phyloP scores from a whole-genome alignment of 2,329 filamentous ascomycete species.

The Neofusicoccum ribis region DNA sequence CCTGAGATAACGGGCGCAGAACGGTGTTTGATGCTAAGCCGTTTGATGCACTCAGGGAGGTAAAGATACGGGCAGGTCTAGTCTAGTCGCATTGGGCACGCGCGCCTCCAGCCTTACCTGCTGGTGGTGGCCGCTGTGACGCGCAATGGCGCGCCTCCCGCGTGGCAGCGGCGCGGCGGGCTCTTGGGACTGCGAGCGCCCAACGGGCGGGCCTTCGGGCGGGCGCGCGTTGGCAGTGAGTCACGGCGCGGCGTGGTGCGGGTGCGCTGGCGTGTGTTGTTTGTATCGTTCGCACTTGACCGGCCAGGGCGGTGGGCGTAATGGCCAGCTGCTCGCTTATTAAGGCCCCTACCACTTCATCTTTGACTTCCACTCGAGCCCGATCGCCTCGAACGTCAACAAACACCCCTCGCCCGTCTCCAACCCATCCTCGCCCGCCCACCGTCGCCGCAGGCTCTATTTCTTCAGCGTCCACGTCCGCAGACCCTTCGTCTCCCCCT shows the following conservation, averaged over 20 bases:
- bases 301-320: conserved; percentile 18
- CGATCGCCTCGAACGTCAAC: conserved; percentile 20
- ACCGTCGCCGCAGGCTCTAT: conserved; percentile 20
- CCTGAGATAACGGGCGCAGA: conserved; percentile 1
- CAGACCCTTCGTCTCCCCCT: conserved; percentile 1
- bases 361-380: conserved; percentile 19
- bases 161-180: not conserved
- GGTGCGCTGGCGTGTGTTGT: conserved; percentile 13
- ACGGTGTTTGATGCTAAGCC: conserved; percentile 1
- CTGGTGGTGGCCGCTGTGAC: not conserved
- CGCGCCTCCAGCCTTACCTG: not conserved
- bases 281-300: conserved; percentile 12
- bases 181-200: not conserved
- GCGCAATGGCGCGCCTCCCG: not conserved
- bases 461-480: conserved; percentile 13
- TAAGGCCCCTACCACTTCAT: conserved; percentile 17
- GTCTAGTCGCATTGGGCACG: not conserved
- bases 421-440: conserved; percentile 13
- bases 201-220: not conserved
- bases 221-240: conserved; percentile 3
- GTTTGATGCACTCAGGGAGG: conserved; percentile 18
- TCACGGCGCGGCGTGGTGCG: conserved; percentile 14
- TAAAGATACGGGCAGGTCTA: conserved; percentile 4
- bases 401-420: conserved; percentile 19
- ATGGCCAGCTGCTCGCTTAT: conserved; percentile 18